Percentiles rank a stretch among this genome's conserved stretches.
Evolutionary conservation across 148 eudicot species (phyloP).

Genomic region (Oxyria digyna): DNA sequence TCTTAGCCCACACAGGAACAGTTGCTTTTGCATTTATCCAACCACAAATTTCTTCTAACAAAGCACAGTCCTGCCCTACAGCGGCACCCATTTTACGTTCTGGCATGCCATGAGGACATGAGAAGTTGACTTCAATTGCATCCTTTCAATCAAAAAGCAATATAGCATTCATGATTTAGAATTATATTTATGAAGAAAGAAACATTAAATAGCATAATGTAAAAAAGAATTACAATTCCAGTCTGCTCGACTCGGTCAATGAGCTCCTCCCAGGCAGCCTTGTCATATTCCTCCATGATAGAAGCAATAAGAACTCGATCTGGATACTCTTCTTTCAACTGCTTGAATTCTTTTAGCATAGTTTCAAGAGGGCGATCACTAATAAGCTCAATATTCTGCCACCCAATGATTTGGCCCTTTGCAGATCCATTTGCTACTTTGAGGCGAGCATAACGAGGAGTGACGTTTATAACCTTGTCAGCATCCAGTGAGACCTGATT

Average conservation of each 20-base stretch:
- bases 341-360: constrained; percentile 85
- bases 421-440: constrained; percentile 77
- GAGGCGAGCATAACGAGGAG: constrained; percentile 87
- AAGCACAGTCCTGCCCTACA: constrained; percentile 86
- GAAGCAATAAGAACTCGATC: constrained; percentile 91
- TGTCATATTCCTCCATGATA: constrained; percentile 92
- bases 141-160: constrained; percentile 31
- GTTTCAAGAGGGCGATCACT: constrained; percentile 98
- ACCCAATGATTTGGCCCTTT: constrained; percentile 83
- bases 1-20: constrained; percentile 98
- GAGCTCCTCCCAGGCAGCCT: constrained; percentile 94
- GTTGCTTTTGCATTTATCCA: constrained; percentile 95
- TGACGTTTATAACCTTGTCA: constrained; percentile 79
- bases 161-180: background rate
- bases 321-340: constrained; percentile 90
- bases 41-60: constrained; percentile 81
- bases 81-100: constrained; percentile 99
- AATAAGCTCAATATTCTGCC: constrained; percentile 92
- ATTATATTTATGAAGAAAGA: background rate
- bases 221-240: constrained; percentile 46
- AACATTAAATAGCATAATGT: background rate
- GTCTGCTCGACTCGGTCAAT: constrained; percentile 93
- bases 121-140: constrained; percentile 89
- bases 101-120: constrained; percentile 99
- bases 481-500: constrained; percentile 90